Conservation (phyloP, 2,329 filamentous ascomycete species). For the Fusarium longipes region DNA sequence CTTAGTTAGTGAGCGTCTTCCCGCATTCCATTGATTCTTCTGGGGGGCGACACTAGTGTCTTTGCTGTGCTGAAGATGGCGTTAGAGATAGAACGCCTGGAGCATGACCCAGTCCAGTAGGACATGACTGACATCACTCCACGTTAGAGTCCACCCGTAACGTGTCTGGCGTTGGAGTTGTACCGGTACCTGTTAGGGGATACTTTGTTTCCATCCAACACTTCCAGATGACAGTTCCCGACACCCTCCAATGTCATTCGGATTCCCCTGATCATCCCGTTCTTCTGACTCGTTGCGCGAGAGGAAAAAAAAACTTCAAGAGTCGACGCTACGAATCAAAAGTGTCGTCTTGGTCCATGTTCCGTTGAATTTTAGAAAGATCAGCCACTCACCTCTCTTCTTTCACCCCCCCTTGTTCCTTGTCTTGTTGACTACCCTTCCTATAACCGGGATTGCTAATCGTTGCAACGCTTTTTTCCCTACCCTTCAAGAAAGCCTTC, state of each 20-base stretch:
- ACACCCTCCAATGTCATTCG: slow-evolving; percentile 6
- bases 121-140: slow-evolving; percentile 27
- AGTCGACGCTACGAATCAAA: neutral
- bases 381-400: neutral
- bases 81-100: slow-evolving; percentile 11
- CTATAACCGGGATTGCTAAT: slow-evolving; percentile 42
- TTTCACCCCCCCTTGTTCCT: slow-evolving; percentile 16
- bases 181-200: slow-evolving; percentile 11
- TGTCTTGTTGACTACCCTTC: slow-evolving; percentile 17
- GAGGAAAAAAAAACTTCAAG: neutral
- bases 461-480: slow-evolving; percentile 28
- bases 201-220: slow-evolving; percentile 2
- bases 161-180: neutral
- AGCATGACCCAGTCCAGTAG: slow-evolving; percentile 16
- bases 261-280: slow-evolving; percentile 35
- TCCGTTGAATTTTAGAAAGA: neutral
- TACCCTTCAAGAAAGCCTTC: slow-evolving; percentile 7
- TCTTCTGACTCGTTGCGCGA: slow-evolving; percentile 25
- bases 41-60: slow-evolving; percentile 29
- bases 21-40: slow-evolving; percentile 40
- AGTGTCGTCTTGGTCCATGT: neutral
- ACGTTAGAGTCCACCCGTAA: slow-evolving; percentile 19
- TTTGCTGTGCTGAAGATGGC: slow-evolving; percentile 34
- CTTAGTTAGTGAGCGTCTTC: slow-evolving; percentile 14
- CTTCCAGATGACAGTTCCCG: slow-evolving; percentile 1